Percentiles rank a stretch among this genome's conserved stretches.
Conservation (phyloP, 2,329 filamentous ascomycete species). For the Lasiodiplodia theobromae region DNA sequence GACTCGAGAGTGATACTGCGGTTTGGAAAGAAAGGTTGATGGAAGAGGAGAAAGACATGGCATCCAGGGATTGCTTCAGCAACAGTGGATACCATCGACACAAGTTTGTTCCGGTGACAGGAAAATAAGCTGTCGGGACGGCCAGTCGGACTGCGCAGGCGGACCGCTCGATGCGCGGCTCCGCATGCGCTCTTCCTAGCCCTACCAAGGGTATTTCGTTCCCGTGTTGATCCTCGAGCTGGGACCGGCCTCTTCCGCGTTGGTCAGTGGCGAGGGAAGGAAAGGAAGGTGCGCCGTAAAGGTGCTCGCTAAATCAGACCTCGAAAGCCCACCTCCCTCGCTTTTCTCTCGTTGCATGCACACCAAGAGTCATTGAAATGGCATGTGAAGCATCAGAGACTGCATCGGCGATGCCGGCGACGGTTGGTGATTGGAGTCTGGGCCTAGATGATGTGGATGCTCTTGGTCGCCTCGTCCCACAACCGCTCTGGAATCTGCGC, state of each 20-base stretch:
- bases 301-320: slow-evolving; percentile 2
- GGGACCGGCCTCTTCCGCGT: not conserved
- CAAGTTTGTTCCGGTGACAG: not conserved
- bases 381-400: not conserved
- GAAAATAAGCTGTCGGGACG: not conserved
- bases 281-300: not conserved
- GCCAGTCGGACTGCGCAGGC: not conserved
- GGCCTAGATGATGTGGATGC: not conserved
- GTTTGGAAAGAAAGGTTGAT: not conserved
- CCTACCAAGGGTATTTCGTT: not conserved
- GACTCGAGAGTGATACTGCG: not conserved
- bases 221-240: not conserved
- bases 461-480: not conserved
- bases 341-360: not conserved
- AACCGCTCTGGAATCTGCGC: not conserved
- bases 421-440: not conserved
- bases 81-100: not conserved
- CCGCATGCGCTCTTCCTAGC: not conserved
- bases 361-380: not conserved
- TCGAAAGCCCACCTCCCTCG: not conserved
- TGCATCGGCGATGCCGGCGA: not conserved
- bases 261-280: not conserved
- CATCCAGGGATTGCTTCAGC: not conserved
- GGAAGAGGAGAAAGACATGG: not conserved
- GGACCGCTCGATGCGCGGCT: not conserved